These are phyloP conservation scores for Leonotis leonurus DNA, from an alignment of 257 asterid species.

Conservation along the genomic window DNA sequence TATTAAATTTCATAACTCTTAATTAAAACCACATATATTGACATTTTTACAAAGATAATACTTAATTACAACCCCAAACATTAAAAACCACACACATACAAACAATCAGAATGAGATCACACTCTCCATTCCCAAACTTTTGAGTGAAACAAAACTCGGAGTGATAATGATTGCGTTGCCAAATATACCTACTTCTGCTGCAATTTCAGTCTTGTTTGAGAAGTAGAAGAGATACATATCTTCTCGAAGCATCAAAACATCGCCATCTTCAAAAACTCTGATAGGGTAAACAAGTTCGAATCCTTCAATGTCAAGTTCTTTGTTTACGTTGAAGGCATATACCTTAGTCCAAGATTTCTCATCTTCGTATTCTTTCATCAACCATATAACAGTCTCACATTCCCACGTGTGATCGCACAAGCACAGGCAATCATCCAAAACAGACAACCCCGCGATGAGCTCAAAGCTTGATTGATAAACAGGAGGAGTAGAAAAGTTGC, in stretches of 20 bases:
- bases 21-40: no score
- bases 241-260: neutral
- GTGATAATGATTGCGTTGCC: neutral
- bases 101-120: neutral
- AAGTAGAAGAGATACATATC: neutral
- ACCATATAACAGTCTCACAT: neutral
- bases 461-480: neutral
- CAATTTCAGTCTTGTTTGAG: neutral
- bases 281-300: neutral
- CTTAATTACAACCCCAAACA: no score
- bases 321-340: neutral
- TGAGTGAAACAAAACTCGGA: neutral
- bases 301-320: neutral
- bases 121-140: neutral
- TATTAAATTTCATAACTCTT: no score
- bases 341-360: neutral
- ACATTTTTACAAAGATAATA: no score
- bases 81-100: no score
- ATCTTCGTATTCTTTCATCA: neutral
- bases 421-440: neutral
- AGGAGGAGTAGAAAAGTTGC: neutral
- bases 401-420: neutral
- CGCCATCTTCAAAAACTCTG: neutral
- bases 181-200: neutral
- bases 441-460: neutral